Evolutionary conservation across 2,329 filamentous ascomycete genomes (phyloP).

Genomic region (Ampelomyces quisqualis): DNA sequence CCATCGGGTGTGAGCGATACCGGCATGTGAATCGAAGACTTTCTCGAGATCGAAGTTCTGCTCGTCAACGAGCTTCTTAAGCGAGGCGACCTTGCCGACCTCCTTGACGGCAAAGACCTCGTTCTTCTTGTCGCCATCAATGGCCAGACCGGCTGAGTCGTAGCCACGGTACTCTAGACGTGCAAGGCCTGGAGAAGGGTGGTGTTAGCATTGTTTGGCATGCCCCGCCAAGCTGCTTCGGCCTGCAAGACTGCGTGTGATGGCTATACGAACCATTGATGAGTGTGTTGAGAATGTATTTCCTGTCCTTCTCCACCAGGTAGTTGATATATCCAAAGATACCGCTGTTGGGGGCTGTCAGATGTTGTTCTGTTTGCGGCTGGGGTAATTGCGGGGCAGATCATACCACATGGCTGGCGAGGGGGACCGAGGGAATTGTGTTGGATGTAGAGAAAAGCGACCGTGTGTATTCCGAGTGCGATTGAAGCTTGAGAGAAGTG

Average conservation of each 20-base stretch:
- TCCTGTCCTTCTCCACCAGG: constrained; percentile 96
- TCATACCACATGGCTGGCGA: constrained; percentile 46
- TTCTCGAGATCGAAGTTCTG: constrained; percentile 82
- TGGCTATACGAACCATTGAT: constrained; percentile 74
- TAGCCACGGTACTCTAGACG: constrained; percentile 98
- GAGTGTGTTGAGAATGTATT: constrained; percentile 91
- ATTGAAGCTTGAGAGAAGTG: constrained; percentile 18
- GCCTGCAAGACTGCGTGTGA: constrained; percentile 7
- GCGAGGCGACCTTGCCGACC: constrained; percentile 97
- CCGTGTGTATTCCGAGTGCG: constrained; percentile 20
- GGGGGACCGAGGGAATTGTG: constrained; percentile 29
- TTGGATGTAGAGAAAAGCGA: constrained; percentile 32
- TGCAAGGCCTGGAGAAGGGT: constrained; percentile 67
- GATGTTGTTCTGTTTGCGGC: constrained; percentile 18
- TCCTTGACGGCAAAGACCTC: constrained; percentile 98
- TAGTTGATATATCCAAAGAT: constrained; percentile 99
- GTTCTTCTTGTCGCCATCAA: constrained; percentile 98
- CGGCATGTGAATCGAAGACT: constrained; percentile 95
- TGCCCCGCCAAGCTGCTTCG: constrained; percentile 8
- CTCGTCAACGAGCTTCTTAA: constrained; percentile 88
- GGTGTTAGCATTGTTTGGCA: constrained; percentile 24
- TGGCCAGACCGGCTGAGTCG: constrained; percentile 91
- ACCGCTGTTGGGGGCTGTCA: constrained; percentile 59
- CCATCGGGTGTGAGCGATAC: constrained; percentile 98
- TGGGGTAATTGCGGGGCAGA: constrained; percentile 17